A percentile compares a stretch with the other conserved stretches of the same genome.
Conservation (phyloP, 768 basidiomycete species). For the Ramaria sp. region DNA sequence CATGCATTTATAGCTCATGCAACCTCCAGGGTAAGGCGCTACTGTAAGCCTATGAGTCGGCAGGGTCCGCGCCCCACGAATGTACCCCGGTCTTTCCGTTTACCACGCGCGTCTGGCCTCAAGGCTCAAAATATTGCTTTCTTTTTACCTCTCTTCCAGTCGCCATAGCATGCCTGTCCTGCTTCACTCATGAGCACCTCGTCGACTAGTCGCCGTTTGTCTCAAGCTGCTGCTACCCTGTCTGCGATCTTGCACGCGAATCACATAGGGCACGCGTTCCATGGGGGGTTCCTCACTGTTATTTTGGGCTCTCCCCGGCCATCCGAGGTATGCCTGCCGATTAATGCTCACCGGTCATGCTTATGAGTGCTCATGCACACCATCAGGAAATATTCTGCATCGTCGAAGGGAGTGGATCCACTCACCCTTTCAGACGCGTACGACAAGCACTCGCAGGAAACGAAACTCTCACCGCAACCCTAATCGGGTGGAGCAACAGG, state of each 20-base stretch:
- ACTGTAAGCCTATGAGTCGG: not conserved
- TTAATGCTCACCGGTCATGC: not conserved
- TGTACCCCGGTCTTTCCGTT: not conserved
- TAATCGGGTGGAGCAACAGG: conserved; percentile 86
- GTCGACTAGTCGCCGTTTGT: conserved; percentile 35
- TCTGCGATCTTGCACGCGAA: conserved; percentile 48
- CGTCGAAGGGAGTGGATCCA: conserved; percentile 57
- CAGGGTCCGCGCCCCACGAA: conserved; percentile 2
- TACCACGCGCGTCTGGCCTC: conserved; percentile 29
- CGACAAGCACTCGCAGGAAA: conserved; percentile 62
- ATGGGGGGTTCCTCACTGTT: conserved; percentile 65
- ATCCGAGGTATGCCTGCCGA: conserved; percentile 41
- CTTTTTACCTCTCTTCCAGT: conserved; percentile 29
- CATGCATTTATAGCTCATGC: conserved; percentile 2
- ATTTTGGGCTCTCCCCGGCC: conserved; percentile 49
- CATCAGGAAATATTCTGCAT: conserved; percentile 75
- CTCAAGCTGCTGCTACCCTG: conserved; percentile 70
- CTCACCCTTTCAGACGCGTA: conserved; percentile 70
- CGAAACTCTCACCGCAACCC: conserved; percentile 52
- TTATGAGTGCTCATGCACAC: not conserved
- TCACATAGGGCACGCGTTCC: conserved; percentile 69
- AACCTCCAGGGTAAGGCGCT: not conserved
- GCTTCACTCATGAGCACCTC: conserved; percentile 25
- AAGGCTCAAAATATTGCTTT: conserved; percentile 39
- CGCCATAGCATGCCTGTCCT: conserved; percentile 43